Evolutionary conservation across 73 alveolate species (phyloP), one percentile per base, ranked within the genome.

Genomic region (Paramecium octaurelia): DNA sequence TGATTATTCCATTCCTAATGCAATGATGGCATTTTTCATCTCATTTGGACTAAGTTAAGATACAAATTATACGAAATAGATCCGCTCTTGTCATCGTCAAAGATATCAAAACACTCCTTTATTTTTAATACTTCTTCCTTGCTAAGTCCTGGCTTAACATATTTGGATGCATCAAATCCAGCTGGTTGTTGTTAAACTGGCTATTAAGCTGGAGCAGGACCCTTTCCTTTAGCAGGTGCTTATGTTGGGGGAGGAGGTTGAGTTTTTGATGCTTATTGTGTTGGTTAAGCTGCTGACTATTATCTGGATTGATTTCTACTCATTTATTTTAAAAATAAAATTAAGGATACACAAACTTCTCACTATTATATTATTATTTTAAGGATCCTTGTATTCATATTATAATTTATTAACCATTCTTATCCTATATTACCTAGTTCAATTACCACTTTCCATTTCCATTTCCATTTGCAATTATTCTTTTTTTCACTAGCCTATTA

Each of bases 71-170:
- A 80, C 91, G 91, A 86, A 59, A 95, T 95, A 31, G 85, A 24
- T 6, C 97, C 97, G 88, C 95, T 93, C 94, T 58, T 95, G 64
- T 94, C 97, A 14, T 87, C 90, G 77, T 95, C 98, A 80, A 94
- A 95, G 68, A 95, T 92, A 86, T 94, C 95, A 87, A 95, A 95
- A 54, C 95, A 96, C 87, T 95, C 98, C 85, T 94, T 95, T 48
- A 95, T 92, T 85, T 87, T 94, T 58, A 86, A 92, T 44, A 94
- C 95, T 50, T 95, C 98, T 27, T 95, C 96, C 48, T 70, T 95
- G 85, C 92, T 95, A 87, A 95, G 95, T 35, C 95, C 96, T 58
- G 88, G 88, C 42, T 86, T 92, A 44, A 83, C 93, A 75, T 92
- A 92, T 58, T 94, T 60, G 73, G 93, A 76, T 70, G 97, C 95